phyloP scores from a whole-genome alignment of 2,329 filamentous ascomycete genomes.

The Aspergillus persii region DNA sequence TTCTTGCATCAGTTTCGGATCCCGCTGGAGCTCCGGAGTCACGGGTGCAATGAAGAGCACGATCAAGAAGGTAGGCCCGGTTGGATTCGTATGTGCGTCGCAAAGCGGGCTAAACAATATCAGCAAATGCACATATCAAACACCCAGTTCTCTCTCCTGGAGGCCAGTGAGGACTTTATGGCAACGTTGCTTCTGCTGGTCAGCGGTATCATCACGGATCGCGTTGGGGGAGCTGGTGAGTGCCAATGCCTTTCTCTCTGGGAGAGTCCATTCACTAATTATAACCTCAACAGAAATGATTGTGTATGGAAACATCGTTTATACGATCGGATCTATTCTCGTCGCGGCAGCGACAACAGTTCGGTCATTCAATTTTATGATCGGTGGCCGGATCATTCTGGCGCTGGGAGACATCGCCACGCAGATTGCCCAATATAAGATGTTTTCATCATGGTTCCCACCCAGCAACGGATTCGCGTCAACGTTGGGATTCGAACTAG shows the following conservation, averaged over 20 bases:
- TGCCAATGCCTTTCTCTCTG: neutral
- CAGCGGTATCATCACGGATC: constrained; percentile 57
- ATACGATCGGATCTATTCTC: constrained; percentile 57
- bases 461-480: constrained; percentile 62
- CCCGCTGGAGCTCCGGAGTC: constrained; percentile 60
- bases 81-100: neutral
- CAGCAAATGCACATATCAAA: constrained; percentile 58
- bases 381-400: constrained; percentile 55
- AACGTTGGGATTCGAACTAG: constrained; percentile 60
- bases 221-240: constrained; percentile 56
- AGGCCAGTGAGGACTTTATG: constrained; percentile 63
- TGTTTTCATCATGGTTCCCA: constrained; percentile 65
- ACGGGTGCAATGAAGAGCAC: constrained; percentile 62
- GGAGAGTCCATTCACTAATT: neutral
- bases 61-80: constrained; percentile 51
- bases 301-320: constrained; percentile 61
- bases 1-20: constrained; percentile 56
- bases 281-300: constrained; percentile 45
- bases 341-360: constrained; percentile 58
- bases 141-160: constrained; percentile 57
- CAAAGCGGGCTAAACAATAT: neutral
- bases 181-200: constrained; percentile 55
- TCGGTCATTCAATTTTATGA: constrained; percentile 60
- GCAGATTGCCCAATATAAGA: constrained; percentile 63
- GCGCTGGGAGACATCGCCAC: constrained; percentile 63